A percentile compares a stretch with the other conserved stretches of the same genome.
Evolutionary conservation across 176 grass and related monocot genomes (phyloP).

Genomic region (Oryza coarctata): DNA sequence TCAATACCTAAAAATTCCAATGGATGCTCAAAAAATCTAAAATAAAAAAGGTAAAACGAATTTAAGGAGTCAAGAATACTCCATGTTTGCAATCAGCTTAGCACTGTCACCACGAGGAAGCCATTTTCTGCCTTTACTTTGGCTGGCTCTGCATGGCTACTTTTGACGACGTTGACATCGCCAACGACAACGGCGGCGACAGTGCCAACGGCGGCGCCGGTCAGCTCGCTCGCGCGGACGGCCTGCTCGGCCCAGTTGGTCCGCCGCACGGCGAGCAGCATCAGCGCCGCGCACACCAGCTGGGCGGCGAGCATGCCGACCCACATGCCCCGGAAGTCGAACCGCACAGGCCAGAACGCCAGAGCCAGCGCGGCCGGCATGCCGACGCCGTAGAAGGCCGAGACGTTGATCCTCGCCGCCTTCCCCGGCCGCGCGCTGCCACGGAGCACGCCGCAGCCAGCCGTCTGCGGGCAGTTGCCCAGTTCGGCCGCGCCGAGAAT

Average conservation of each 20-base stretch:
- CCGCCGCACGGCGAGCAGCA: slow-evolving; percentile 51
- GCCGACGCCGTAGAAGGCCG: slow-evolving; percentile 71
- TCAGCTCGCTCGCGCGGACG: slow-evolving; percentile 49
- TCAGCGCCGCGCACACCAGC: slow-evolving; percentile 63
- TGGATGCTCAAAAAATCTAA: slow-evolving; percentile 22
- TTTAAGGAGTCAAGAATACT: slow-evolving; percentile 24
- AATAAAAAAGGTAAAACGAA: neutral
- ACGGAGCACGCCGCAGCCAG: slow-evolving; percentile 78
- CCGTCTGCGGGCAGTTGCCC: slow-evolving; percentile 88
- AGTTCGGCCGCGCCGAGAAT: slow-evolving; percentile 81
- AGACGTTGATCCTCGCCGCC: slow-evolving; percentile 64
- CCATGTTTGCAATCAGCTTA: slow-evolving; percentile 21
- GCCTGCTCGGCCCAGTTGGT: slow-evolving; percentile 66
- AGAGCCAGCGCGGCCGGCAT: slow-evolving; percentile 74
- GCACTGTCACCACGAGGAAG: slow-evolving; percentile 42
- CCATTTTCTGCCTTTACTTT: slow-evolving; percentile 3
- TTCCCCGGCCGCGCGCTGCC: slow-evolving; percentile 58
- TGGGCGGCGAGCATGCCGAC: slow-evolving; percentile 79
- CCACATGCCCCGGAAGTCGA: slow-evolving; percentile 81
- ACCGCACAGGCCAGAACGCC: slow-evolving; percentile 53
- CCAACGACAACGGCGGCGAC: neutral
- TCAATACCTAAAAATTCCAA: slow-evolving; percentile 35
- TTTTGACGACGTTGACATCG: slow-evolving; percentile 17
- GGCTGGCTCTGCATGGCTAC: slow-evolving; percentile 16
- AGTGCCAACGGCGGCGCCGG: slow-evolving; percentile 6